Base-by-base conservation (phyloP, 805 yeast genomes). In the Yamadazyma ubonensis region DNA sequence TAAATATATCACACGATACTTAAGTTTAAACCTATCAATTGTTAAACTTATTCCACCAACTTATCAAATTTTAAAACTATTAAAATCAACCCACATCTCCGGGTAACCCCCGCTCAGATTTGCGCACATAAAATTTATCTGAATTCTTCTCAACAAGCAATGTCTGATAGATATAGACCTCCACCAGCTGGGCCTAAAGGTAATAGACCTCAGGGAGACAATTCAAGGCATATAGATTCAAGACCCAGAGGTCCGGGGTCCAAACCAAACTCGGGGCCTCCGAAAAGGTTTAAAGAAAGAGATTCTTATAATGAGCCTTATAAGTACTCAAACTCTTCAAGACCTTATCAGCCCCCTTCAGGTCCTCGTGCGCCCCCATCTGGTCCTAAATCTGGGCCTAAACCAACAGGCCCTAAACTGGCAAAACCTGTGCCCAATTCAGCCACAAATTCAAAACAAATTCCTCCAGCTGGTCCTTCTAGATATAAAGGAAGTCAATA, bases 141-240 rank as follows among this genome's bases (percentile, higher is more conserved):
- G 12, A 32, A 32, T 20, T 32, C 35, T 32, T 20, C 25, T 32
- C 25, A 29, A 29, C 33, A 29, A 23, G 15, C 25, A n/a, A 63
- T 63, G 70, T 60, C 67, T 23, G 70, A 63, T 29, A 54, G 63
- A 39, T 59, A 59, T 42, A 61, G 65, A 50, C 60, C 50, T 8
- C 44, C 38, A 10, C 40, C 52, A 14, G 18, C 42, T 20, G 46
- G 51, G 3, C 51, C 66, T 4, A 58, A 53, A 36, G 50, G 58
- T 12, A 44, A 35, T 10, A 18, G 33, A 12, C 12, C 14, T n/a
- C 18, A 11, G 25, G 25, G 15, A 14, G 20, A 28, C 6, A 14
- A 15, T 16, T 15, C 25, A 14, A 10, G 35, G 2, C 40, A 20
- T 4, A 17, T 21, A 2, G 35, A 37, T 21, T 26, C 18, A 12